Conservation (phyloP, 2,329 filamentous ascomycete genomes). For the Alternaria longipes region DNA sequence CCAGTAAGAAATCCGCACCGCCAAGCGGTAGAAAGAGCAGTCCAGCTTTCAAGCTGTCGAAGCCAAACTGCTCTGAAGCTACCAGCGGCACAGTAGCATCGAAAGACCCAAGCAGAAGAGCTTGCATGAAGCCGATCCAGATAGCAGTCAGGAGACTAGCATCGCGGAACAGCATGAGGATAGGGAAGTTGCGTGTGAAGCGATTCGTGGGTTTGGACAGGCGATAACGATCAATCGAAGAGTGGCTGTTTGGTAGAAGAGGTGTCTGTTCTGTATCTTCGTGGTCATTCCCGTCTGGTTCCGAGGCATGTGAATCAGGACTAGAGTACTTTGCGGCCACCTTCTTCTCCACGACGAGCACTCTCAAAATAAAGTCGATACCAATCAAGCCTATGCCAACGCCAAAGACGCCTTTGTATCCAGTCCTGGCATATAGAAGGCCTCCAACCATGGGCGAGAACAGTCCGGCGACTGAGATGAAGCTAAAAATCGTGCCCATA, state of each 20-base stretch:
- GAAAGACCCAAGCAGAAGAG: conserved; percentile 55
- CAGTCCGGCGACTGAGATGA: conserved; percentile 66
- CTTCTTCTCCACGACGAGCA: conserved; percentile 71
- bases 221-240: conserved; percentile 50
- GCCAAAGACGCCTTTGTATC: conserved; percentile 67
- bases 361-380: conserved; percentile 68
- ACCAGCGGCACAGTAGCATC: conserved; percentile 60
- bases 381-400: conserved; percentile 63
- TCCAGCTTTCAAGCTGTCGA: conserved; percentile 55
- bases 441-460: conserved; percentile 68
- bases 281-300: conserved; percentile 16
- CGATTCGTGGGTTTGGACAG: conserved; percentile 54
- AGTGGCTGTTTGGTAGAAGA: conserved; percentile 30
- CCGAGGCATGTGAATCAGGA: conserved; percentile 17
- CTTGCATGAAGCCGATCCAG: conserved; percentile 45
- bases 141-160: conserved; percentile 45
- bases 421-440: conserved; percentile 66
- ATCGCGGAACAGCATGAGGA: conserved; percentile 55
- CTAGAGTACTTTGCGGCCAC: conserved; percentile 58
- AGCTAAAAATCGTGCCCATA: conserved; percentile 68
- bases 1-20: conserved; percentile 55
- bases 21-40: conserved; percentile 59
- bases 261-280: conserved; percentile 38
- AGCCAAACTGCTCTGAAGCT: conserved; percentile 55
- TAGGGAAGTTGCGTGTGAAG: conserved; percentile 56